phyloP scores from a whole-genome alignment of 345 rosid species.

The Salix dunnii region DNA sequence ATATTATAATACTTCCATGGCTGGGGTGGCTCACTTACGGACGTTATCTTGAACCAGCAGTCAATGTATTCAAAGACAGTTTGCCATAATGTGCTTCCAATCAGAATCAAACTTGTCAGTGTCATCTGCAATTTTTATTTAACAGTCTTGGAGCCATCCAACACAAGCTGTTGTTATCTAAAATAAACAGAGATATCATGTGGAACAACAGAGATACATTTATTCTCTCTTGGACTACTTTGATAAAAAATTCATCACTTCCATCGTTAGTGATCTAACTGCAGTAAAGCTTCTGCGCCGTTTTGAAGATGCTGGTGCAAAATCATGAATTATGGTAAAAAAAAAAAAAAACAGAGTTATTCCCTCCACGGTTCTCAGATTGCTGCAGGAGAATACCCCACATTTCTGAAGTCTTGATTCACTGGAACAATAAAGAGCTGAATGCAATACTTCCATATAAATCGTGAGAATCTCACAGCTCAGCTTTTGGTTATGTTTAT shows the following conservation, averaged over 20 bases:
- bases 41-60: not conserved
- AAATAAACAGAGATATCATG: not conserved
- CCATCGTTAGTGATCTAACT: not conserved
- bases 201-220: not conserved
- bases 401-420: not conserved
- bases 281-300: not conserved
- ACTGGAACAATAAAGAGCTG: not conserved
- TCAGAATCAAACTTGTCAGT: no score
- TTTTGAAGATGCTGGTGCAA: not conserved
- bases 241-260: no score
- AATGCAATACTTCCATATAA: not conserved
- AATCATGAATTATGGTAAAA: not conserved
- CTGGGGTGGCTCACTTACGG: not conserved
- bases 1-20: not conserved
- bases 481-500: not conserved
- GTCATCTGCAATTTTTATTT: not conserved
- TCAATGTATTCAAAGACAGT: not conserved
- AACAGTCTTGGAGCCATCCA: not conserved
- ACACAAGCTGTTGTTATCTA: not conserved
- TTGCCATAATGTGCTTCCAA: not conserved
- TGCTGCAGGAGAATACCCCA: not conserved
- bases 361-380: not conserved
- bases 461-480: not conserved
- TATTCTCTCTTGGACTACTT: not conserved
- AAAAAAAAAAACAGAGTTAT: not conserved